Base-by-base conservation (phyloP, 2,329 filamentous ascomycete genomes). In the Fusarium citri region DNA sequence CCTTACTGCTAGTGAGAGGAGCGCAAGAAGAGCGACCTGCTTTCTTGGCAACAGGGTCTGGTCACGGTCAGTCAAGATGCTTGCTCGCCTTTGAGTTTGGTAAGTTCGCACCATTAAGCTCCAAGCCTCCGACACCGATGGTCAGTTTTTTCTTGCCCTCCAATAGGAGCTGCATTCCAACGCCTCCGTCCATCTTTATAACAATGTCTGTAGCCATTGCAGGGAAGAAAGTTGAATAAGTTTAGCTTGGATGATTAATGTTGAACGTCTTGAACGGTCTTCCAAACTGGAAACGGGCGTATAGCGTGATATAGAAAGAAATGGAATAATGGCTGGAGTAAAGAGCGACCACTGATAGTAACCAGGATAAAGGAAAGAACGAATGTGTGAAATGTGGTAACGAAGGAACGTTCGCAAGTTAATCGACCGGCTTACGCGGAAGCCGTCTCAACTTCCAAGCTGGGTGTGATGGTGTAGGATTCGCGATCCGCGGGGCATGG, bases 51-150 rank as follows among this genome's bases (percentile, higher is more conserved):
- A 61, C 51, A 47, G 72, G 72, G 28, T 74, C 74, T 76, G 66
- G 30, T 55, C 41, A 72, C 42, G 20, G 58, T 76, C 37, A 72
- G 63, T 68, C 45, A 41, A 56, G 41, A 23, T 46, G 48, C 55
- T 57, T 56, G 31, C 22, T 23, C 16, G 18, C 22, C 10, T n/a
- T 47, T 46, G 40, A 15, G 42, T 68, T 61, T 64, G 59, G 55
- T 45, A 57, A 28, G 64, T 65, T 65, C 78, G 60, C 76, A 82
- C 81, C 81, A 59, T 76, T 67, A 23, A 82, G 56, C 41, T 77
- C 67, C 41, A 82, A 72, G 12, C 76, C 72, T 41, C 76, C 73
- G 8, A 71, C 69, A 28, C 75, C 74, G 59, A 79, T 76, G 14
- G 74, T 78, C 62, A 82, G 64, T 43, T 75, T 76, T 65, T 73